A percentile compares a stretch with the other conserved stretches of the same genome.
phyloP scores from a whole-genome alignment of 257 asterid genomes.

The Lithospermum erythrorhizon region DNA sequence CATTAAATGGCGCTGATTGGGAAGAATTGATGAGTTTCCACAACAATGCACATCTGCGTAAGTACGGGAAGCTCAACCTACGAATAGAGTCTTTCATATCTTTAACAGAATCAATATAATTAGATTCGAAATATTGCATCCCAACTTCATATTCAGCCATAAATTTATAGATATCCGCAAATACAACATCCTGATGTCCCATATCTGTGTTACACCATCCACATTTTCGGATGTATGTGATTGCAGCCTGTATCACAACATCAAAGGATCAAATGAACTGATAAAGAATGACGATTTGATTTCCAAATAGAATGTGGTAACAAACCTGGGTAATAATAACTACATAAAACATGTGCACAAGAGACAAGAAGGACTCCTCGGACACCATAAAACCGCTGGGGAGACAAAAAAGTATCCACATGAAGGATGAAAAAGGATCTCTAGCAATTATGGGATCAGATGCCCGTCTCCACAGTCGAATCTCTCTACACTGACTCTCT shows the following conservation, averaged over 20 bases:
- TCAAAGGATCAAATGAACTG: neutral
- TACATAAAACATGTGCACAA: conserved; percentile 66
- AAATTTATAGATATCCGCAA: conserved; percentile 48
- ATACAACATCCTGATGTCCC: conserved; percentile 38
- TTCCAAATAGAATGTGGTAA: conserved; percentile 3
- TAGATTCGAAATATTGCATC: conserved; percentile 39
- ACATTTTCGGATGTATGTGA: conserved; percentile 29
- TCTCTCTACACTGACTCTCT: conserved; percentile 49
- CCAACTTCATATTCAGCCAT: conserved; percentile 43
- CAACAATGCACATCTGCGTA: conserved; percentile 82
- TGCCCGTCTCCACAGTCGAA: conserved; percentile 71
- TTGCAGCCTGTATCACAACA: conserved; percentile 49
- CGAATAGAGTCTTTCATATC: conserved; percentile 55
- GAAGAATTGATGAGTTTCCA: conserved; percentile 75
- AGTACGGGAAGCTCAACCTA: conserved; percentile 68
- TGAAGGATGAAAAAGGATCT: conserved; percentile 83
- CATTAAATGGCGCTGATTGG: conserved; percentile 40
- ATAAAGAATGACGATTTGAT: neutral
- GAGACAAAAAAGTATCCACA: conserved; percentile 94
- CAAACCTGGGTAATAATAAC: conserved; percentile 25
- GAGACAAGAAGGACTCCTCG: conserved; percentile 60
- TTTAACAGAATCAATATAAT: conserved; percentile 33
- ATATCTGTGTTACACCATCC: conserved; percentile 24
- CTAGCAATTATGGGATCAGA: conserved; percentile 67
- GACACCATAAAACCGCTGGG: conserved; percentile 71